Conservation (phyloP, 352 stramenopile species). For the Globisporangium ultimum region DNA sequence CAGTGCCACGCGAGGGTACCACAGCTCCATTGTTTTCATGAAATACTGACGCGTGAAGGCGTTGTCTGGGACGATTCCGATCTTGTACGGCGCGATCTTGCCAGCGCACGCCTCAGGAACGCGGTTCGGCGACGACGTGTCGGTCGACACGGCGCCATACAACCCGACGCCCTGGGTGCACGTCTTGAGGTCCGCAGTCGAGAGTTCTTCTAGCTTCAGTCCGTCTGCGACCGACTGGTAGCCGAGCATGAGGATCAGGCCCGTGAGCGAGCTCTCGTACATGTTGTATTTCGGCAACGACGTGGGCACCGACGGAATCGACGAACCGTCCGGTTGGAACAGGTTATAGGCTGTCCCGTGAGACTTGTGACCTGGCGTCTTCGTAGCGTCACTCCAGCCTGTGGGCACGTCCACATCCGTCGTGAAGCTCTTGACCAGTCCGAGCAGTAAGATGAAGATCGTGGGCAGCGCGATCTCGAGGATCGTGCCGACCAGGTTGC, state of each 20-base stretch:
- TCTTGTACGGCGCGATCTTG: constrained; percentile 47
- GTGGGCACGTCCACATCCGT: constrained; percentile 43
- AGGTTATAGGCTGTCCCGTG: constrained; percentile 57
- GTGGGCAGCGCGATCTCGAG: constrained; percentile 42
- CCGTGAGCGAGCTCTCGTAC: constrained; percentile 51
- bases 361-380: no score
- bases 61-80: constrained; percentile 54
- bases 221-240: constrained; percentile 35
- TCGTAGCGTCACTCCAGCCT: constrained; percentile 37
- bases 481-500: no score
- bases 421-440: constrained; percentile 49
- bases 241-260: constrained; percentile 49
- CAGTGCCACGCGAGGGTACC: no score
- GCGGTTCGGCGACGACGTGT: no score
- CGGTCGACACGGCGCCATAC: no score
- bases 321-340: constrained; percentile 28
- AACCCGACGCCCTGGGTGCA: no score
- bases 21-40: no score
- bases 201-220: no score
- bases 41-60: constrained; percentile 69
- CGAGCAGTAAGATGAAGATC: constrained; percentile 59
- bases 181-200: constrained; percentile 19
- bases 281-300: constrained; percentile 39
- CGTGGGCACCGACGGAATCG: constrained; percentile 30
- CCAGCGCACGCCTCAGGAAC: no score